Percentiles rank a stretch among this genome's conserved stretches.
Evolutionary conservation across 129 eudicot genomes (phyloP).

Genomic region (Helianthus tuberosus): DNA sequence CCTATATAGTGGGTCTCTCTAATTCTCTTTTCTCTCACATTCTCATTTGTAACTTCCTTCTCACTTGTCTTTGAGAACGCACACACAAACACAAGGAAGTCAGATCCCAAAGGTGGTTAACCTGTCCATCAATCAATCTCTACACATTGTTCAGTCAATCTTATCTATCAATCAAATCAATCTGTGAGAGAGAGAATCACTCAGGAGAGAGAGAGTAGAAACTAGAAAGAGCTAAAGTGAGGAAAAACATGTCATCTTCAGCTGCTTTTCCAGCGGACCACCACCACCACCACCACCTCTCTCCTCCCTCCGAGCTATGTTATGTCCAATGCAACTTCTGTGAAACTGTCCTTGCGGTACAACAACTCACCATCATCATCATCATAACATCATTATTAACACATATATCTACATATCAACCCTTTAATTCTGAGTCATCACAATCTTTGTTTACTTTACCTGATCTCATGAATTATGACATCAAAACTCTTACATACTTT

Average conservation of each 20-base stretch:
- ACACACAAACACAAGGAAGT: slow-evolving; percentile 29
- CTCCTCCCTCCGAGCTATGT: slow-evolving; percentile 84
- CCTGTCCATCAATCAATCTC: slow-evolving; percentile 63
- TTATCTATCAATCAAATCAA: slow-evolving; percentile 74
- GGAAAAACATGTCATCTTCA: slow-evolving; percentile 80
- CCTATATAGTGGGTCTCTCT: slow-evolving; percentile 36
- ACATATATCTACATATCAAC: neutral
- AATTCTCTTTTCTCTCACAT: slow-evolving; percentile 45
- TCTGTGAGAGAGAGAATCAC: slow-evolving; percentile 22
- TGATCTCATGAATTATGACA: neutral
- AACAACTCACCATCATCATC: slow-evolving; percentile 14
- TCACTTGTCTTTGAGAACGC: slow-evolving; percentile 52
- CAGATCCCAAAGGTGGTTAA: slow-evolving; percentile 79
- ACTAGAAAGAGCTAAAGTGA: slow-evolving; percentile 15
- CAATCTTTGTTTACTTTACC: slow-evolving; percentile 4
- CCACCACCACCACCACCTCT: slow-evolving; percentile 64
- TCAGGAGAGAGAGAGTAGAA: slow-evolving; percentile 29
- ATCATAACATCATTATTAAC: neutral
- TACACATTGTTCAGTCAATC: slow-evolving; percentile 64
- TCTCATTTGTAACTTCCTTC: slow-evolving; percentile 36
- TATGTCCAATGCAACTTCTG: slow-evolving; percentile 85
- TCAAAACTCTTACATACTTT: neutral
- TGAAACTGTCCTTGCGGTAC: slow-evolving; percentile 87
- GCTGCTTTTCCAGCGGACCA: slow-evolving; percentile 74
- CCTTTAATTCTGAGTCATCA: neutral